Evolutionary conservation across 371 early-diverging fungal genomes (phyloP).

Genomic region (Syncephalastrum monosporum): DNA sequence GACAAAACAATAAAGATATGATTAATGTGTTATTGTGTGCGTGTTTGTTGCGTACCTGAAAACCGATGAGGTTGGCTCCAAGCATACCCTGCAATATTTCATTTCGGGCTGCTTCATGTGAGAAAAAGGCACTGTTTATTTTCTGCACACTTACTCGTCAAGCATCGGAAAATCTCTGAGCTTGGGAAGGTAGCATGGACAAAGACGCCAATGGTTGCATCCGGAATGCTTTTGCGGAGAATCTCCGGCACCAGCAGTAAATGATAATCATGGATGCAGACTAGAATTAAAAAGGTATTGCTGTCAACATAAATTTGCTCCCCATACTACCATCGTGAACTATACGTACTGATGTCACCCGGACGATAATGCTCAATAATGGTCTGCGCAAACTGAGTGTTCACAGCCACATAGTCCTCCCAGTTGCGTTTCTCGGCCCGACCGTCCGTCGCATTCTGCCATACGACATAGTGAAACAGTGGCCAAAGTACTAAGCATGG

Average conservation of each 20-base stretch:
- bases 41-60: constrained; percentile 60
- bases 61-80: constrained; percentile 91
- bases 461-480: constrained; percentile 92
- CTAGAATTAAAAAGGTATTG: constrained; percentile 23
- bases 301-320: not conserved
- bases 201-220: constrained; percentile 92
- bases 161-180: constrained; percentile 90
- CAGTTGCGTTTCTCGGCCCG: constrained; percentile 71
- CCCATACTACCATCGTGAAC: not conserved
- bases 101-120: constrained; percentile 64
- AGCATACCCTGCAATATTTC: constrained; percentile 92
- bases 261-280: constrained; percentile 99
- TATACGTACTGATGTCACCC: constrained; percentile 78
- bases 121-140: too few relatives aligned
- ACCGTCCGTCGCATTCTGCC: constrained; percentile 72
- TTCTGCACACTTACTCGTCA: constrained; percentile 62
- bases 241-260: constrained; percentile 88
- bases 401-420: constrained; percentile 83
- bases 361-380: constrained; percentile 70
- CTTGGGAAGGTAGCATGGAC: constrained; percentile 97
- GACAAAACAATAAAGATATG: constrained; percentile 21
- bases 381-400: constrained; percentile 78
- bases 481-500: constrained; percentile 35
- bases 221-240: constrained; percentile 74
- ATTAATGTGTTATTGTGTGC: constrained; percentile 1